Evolutionary conservation across 352 stramenopile genomes (phyloP).

Genomic region (Phytophthora macrochlamydospora): DNA sequence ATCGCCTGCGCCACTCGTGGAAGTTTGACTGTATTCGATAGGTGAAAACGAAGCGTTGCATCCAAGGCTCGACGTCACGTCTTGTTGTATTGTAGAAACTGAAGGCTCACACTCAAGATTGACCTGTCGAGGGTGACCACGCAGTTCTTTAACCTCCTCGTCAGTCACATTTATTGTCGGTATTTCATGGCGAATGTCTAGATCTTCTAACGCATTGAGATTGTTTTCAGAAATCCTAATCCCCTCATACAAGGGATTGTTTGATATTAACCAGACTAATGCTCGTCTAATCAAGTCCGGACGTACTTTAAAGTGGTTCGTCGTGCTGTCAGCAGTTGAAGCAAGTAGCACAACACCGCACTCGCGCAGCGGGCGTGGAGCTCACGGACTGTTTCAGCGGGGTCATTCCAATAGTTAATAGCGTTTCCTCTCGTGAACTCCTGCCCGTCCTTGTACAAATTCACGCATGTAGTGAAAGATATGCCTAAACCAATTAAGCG

Average conservation of each 20-base stretch:
- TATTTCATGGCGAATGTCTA: not conserved
- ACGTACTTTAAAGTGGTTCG: not conserved
- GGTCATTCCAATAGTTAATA: not conserved
- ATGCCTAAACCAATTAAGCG: not conserved
- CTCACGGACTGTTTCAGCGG: not conserved
- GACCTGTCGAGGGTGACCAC: constrained; percentile 1
- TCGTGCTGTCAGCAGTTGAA: not conserved
- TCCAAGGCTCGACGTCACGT: no score
- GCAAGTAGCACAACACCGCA: not conserved
- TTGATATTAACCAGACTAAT: constrained; percentile 10
- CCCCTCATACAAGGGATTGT: constrained; percentile 8
- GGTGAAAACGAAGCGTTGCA: no score
- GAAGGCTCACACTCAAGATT: not conserved
- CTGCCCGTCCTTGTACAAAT: not conserved
- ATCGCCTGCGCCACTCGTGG: no score
- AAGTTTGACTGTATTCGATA: no score
- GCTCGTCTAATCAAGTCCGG: constrained; percentile 7
- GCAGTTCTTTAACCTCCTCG: constrained; percentile 6
- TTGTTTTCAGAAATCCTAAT: constrained; percentile 16
- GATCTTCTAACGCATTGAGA: not conserved
- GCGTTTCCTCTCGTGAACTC: not conserved
- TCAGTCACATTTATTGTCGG: constrained; percentile 8
- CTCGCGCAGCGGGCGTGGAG: not conserved
- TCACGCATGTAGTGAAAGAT: not conserved
- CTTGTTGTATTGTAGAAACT: not conserved